These are phyloP conservation scores for Suillus spraguei DNA, from an alignment of 768 basidiomycete species.

Conservation along the genomic window DNA sequence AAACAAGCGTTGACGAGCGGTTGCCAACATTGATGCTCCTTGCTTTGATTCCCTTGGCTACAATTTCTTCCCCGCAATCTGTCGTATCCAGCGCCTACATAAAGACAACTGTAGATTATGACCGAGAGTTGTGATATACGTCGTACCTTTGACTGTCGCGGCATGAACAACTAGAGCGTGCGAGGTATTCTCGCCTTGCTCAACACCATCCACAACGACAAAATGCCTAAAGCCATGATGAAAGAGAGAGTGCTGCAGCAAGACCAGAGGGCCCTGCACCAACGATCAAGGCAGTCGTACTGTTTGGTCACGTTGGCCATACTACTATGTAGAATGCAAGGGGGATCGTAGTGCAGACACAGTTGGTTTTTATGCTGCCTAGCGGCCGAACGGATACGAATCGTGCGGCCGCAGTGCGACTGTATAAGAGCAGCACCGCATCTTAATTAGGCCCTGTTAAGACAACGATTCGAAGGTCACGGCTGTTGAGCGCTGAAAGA, in stretches of 20 bases:
- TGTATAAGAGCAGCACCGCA: background rate
- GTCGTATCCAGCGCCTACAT: conserved; percentile 47
- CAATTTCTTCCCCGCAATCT: conserved; percentile 41
- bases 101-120: conserved; percentile 27
- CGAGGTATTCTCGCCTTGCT: conserved; percentile 38
- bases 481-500: no score
- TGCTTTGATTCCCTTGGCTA: conserved; percentile 39
- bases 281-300: conserved; percentile 44
- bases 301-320: background rate
- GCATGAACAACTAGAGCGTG: conserved; percentile 52
- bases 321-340: background rate
- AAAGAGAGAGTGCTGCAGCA: conserved; percentile 42
- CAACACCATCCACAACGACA: conserved; percentile 43
- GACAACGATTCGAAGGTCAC: no score
- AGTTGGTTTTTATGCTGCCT: background rate
- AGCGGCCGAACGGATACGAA: background rate
- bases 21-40: conserved; percentile 30
- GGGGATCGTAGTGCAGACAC: background rate
- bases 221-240: conserved; percentile 43
- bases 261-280: conserved; percentile 51
- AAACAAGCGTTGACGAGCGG: conserved; percentile 30
- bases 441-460: no score
- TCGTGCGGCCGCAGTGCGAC: background rate
- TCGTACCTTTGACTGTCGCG: conserved; percentile 52
- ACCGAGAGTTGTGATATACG: conserved; percentile 17